These are phyloP conservation scores for Ilyonectria robusta DNA, from an alignment of 2,329 filamentous ascomycete species.

Conservation along the genomic window DNA sequence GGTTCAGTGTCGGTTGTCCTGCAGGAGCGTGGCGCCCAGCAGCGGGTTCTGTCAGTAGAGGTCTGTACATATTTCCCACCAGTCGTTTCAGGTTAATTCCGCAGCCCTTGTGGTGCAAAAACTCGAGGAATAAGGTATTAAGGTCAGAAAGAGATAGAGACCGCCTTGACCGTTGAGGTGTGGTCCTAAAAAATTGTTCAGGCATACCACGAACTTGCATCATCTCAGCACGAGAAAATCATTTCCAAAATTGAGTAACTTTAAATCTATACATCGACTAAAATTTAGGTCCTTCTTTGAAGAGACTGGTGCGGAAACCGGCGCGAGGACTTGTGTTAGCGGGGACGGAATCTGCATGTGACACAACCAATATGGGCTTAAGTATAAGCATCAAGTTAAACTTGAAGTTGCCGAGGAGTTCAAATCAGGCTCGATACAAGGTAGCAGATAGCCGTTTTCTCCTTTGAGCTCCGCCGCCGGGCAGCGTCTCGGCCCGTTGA, in stretches of 20 bases:
- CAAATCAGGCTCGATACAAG: background rate
- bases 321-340: background rate
- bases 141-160: background rate
- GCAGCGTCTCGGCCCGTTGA: background rate
- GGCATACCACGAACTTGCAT: conserved; percentile 10
- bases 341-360: background rate
- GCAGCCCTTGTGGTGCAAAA: background rate
- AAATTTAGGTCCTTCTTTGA: background rate
- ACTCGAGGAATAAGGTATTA: background rate
- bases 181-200: too few relatives aligned
- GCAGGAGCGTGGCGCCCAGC: too few relatives aligned
- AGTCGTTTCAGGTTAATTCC: background rate
- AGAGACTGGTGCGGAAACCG: conserved; percentile 5
- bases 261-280: conserved; percentile 11
- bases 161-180: background rate
- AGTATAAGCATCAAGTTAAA: background rate
- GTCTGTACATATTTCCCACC: background rate
- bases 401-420: background rate
- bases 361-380: background rate
- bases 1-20: too few relatives aligned
- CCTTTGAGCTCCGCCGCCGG: background rate
- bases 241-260: conserved; percentile 5
- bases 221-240: background rate
- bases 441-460: background rate
- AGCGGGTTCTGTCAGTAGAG: too few relatives aligned